phyloP scores from a whole-genome alignment of 352 stramenopile genomes.

The Globisporangium cylindrosporum region DNA sequence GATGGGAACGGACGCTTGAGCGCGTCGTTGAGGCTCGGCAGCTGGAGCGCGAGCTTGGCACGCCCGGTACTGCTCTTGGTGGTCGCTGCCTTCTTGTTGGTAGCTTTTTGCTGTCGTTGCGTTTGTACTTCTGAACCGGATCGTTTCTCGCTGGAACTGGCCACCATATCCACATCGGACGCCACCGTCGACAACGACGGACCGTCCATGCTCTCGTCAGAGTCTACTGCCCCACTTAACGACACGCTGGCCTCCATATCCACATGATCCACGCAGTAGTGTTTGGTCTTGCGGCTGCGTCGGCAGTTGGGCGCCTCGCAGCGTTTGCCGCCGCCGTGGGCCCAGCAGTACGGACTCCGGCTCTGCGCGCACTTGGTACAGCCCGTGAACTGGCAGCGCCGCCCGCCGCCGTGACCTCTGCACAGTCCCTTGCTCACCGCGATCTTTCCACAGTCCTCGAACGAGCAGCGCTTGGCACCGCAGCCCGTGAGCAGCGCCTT shows the following conservation, averaged over 20 bases:
- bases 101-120: slow-evolving; percentile 20
- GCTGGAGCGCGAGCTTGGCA: slow-evolving; percentile 21
- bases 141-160: slow-evolving; percentile 7
- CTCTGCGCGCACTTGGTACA: slow-evolving; percentile 79
- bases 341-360: slow-evolving; percentile 71
- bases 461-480: slow-evolving; percentile 64
- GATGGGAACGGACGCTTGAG: slow-evolving; percentile 31
- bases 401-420: slow-evolving; percentile 66
- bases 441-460: slow-evolving; percentile 68
- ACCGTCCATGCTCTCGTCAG: slow-evolving; percentile 47
- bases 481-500: slow-evolving; percentile 43
- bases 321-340: slow-evolving; percentile 69
- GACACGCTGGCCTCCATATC: slow-evolving; percentile 53
- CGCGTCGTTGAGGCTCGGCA: slow-evolving; percentile 43
- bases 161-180: slow-evolving; percentile 29
- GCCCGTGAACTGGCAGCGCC: slow-evolving; percentile 54
- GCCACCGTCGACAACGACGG: slow-evolving; percentile 28
- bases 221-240: slow-evolving; percentile 25
- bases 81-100: slow-evolving; percentile 16
- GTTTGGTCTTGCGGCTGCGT: slow-evolving; percentile 71
- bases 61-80: slow-evolving; percentile 12
- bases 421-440: slow-evolving; percentile 72
- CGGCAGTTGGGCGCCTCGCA: slow-evolving; percentile 65
- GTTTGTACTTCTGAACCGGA: slow-evolving; percentile 11
- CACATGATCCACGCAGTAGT: slow-evolving; percentile 75